Evolutionary conservation across 2,329 filamentous ascomycete genomes (phyloP).

Genomic region (Colletotrichum sp.): DNA sequence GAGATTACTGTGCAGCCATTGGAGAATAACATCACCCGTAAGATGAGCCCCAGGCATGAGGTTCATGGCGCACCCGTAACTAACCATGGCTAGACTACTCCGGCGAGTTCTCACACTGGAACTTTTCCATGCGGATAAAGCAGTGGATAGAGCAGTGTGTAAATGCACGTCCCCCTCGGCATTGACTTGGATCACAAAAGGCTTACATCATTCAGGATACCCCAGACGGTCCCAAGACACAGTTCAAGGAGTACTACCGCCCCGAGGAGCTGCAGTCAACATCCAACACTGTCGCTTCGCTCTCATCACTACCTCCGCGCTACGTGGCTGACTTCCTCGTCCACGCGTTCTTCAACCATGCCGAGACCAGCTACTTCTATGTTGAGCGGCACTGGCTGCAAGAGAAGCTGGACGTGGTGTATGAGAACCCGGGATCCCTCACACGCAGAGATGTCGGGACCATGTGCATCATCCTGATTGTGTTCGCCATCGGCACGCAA

Average conservation of each 20-base stretch:
- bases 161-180: constrained; percentile 26
- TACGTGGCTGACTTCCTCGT: constrained; percentile 52
- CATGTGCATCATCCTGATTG: constrained; percentile 49
- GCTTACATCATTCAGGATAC: neutral
- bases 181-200: neutral
- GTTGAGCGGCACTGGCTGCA: constrained; percentile 49
- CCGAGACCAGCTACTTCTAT: constrained; percentile 54
- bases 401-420: constrained; percentile 44
- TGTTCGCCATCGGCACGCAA: constrained; percentile 56
- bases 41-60: constrained; percentile 17
- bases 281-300: constrained; percentile 39
- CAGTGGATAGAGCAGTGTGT: constrained; percentile 51
- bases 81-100: constrained; percentile 46
- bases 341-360: constrained; percentile 52
- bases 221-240: constrained; percentile 20
- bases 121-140: constrained; percentile 56
- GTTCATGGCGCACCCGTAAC: neutral
- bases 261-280: constrained; percentile 49
- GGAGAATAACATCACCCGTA: constrained; percentile 45
- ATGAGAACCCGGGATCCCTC: constrained; percentile 40
- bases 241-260: constrained; percentile 47
- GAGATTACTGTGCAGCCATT: constrained; percentile 43
- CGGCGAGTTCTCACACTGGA: constrained; percentile 58
- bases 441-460: constrained; percentile 45
- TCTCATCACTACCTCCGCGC: constrained; percentile 48